Conservation (phyloP, 2,329 filamentous ascomycete genomes). For the Coniochaeta ligniaria region DNA sequence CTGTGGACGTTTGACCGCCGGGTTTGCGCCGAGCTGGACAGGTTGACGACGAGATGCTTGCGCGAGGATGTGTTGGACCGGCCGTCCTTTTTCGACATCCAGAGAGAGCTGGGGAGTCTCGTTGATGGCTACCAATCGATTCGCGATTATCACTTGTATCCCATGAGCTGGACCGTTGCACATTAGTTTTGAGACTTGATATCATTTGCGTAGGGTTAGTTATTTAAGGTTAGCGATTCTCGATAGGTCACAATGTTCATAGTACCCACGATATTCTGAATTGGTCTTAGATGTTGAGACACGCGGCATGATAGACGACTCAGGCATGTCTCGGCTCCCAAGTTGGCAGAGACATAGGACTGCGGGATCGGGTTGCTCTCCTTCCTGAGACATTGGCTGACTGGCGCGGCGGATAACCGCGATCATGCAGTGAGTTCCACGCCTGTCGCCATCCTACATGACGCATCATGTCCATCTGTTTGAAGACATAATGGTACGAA, state of each 20-base stretch:
- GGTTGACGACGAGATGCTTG: neutral
- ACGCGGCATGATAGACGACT: neutral
- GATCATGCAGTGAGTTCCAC: neutral
- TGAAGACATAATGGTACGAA: neutral
- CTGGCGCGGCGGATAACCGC: neutral
- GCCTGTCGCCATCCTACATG: neutral
- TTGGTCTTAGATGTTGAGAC: neutral
- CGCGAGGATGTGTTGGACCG: too few relatives aligned
- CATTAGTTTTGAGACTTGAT: too few relatives aligned
- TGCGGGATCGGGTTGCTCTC: neutral
- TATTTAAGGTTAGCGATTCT: too few relatives aligned
- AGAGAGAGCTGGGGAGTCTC: too few relatives aligned
- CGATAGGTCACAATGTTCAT: too few relatives aligned
- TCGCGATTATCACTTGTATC: too few relatives aligned
- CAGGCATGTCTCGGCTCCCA: neutral
- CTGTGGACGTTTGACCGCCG: neutral
- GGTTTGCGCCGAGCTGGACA: too few relatives aligned
- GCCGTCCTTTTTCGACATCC: too few relatives aligned
- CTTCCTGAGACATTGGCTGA: neutral
- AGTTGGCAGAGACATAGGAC: neutral
- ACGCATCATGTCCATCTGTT: neutral
- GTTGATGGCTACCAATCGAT: too few relatives aligned
- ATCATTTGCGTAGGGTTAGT: too few relatives aligned
- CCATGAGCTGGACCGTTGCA: too few relatives aligned
- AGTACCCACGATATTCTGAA: too few relatives aligned